Conservation (phyloP, 768 basidiomycete species). For the Hygrophorus pudorinus region DNA sequence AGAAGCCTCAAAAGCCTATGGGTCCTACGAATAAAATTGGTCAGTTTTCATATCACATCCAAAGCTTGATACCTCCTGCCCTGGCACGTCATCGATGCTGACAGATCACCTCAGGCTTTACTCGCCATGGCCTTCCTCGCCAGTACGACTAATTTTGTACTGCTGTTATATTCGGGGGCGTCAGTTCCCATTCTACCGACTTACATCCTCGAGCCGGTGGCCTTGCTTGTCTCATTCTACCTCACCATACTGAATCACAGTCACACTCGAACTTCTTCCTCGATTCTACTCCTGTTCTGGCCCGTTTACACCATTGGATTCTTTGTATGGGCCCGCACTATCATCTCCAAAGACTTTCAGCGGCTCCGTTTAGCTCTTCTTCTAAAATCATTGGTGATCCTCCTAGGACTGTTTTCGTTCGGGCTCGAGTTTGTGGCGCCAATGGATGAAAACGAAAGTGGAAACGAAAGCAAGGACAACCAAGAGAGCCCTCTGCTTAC, state of each 20-base stretch:
- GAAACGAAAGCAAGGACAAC: slow-evolving; percentile 22
- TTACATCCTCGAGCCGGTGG: slow-evolving; percentile 49
- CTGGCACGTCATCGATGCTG: slow-evolving; percentile 1
- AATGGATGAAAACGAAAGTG: slow-evolving; percentile 7
- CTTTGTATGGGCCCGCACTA: slow-evolving; percentile 53
- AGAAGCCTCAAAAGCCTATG: slow-evolving; percentile 39
- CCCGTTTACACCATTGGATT: slow-evolving; percentile 47
- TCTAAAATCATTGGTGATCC: slow-evolving; percentile 32
- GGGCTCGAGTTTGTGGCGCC: slow-evolving; percentile 40
- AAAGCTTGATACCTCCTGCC: not conserved
- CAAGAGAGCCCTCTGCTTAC: slow-evolving; percentile 63
- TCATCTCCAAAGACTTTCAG: slow-evolving; percentile 21
- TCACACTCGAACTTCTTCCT: slow-evolving; percentile 59
- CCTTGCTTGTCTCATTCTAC: slow-evolving; percentile 34
- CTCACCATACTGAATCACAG: slow-evolving; percentile 64
- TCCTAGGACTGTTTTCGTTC: slow-evolving; percentile 46
- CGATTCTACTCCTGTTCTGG: slow-evolving; percentile 75
- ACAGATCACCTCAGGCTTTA: slow-evolving; percentile 27
- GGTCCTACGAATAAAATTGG: slow-evolving; percentile 55
- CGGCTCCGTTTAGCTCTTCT: slow-evolving; percentile 26
- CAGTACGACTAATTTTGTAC: slow-evolving; percentile 33
- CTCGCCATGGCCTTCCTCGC: slow-evolving; percentile 35
- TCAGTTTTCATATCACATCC: slow-evolving; percentile 22
- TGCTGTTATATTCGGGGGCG: slow-evolving; percentile 25
- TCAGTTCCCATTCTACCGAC: slow-evolving; percentile 36